These are phyloP conservation scores for Paraurostyla sp. DNA, from an alignment of 73 alveolate genomes.

Conservation along the genomic window DNA sequence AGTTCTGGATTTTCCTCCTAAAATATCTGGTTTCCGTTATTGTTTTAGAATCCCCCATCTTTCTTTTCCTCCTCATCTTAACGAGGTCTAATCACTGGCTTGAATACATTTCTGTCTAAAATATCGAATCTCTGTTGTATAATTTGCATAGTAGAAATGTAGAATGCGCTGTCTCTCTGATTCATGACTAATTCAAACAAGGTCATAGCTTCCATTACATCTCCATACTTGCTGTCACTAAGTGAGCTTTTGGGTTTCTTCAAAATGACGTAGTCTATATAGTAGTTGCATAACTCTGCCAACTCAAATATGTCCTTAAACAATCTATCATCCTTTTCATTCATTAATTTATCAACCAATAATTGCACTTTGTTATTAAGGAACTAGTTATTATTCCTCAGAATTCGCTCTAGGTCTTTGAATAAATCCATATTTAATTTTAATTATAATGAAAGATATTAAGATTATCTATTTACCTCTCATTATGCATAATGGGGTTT, in stretches of 20 bases:
- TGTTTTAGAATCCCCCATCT: neutral
- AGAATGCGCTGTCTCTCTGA: neutral
- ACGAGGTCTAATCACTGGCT: too few relatives aligned
- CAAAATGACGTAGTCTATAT: neutral
- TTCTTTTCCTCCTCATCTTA: conserved; percentile 26
- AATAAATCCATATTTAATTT: too few relatives aligned
- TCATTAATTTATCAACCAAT: too few relatives aligned
- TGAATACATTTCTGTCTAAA: neutral
- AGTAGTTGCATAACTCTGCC: neutral
- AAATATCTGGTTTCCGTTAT: neutral
- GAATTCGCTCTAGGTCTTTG: too few relatives aligned
- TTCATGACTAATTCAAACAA: neutral
- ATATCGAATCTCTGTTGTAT: neutral
- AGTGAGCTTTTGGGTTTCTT: neutral
- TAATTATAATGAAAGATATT: too few relatives aligned
- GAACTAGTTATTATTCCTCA: too few relatives aligned
- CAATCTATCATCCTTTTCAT: neutral
- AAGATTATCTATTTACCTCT: too few relatives aligned
- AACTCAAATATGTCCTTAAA: neutral
- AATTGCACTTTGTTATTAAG: too few relatives aligned
- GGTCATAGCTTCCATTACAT: neutral
- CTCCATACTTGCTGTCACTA: neutral
- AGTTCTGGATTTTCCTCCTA: neutral
- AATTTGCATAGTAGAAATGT: neutral
- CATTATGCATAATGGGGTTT: too few relatives aligned